These are phyloP conservation scores for Smithsoniella earleae DNA, from an alignment of 163 green algal species.

Conservation along the genomic window DNA sequence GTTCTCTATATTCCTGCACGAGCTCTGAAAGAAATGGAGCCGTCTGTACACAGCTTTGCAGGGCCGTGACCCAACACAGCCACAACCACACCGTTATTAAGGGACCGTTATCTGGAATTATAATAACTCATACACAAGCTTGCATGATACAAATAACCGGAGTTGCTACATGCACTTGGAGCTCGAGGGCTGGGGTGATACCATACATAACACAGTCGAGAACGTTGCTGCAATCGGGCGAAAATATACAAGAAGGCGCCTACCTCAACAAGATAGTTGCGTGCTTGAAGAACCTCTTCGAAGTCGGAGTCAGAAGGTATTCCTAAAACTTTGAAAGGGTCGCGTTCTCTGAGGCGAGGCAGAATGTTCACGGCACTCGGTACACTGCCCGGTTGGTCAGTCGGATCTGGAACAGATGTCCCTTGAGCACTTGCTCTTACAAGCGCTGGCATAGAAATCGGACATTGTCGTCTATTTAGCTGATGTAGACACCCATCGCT, in stretches of 20 bases:
- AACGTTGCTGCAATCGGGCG: not conserved
- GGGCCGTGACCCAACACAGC: not conserved
- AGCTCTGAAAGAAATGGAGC: not conserved
- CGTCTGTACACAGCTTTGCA: not conserved
- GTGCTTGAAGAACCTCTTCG: slow-evolving; percentile 9
- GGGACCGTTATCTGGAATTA: not conserved
- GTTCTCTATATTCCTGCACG: not conserved
- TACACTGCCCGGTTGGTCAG: no score
- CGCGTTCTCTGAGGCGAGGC: not conserved
- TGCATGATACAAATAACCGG: not conserved
- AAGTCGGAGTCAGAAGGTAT: slow-evolving; percentile 27
- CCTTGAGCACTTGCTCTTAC: no score
- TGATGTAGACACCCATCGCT: no score
- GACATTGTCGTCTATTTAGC: no score
- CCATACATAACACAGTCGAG: no score
- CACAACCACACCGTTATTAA: not conserved
- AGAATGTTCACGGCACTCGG: no score
- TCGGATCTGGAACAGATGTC: no score
- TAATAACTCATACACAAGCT: not conserved
- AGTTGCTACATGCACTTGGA: no score
- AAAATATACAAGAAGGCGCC: not conserved
- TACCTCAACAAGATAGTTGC: slow-evolving; percentile 25
- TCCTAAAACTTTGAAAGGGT: slow-evolving; percentile 28
- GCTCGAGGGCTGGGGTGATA: no score
- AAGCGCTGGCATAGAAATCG: no score